These are phyloP conservation scores for Penstemon newberryi DNA, from an alignment of 257 asterid species.

Conservation along the genomic window DNA sequence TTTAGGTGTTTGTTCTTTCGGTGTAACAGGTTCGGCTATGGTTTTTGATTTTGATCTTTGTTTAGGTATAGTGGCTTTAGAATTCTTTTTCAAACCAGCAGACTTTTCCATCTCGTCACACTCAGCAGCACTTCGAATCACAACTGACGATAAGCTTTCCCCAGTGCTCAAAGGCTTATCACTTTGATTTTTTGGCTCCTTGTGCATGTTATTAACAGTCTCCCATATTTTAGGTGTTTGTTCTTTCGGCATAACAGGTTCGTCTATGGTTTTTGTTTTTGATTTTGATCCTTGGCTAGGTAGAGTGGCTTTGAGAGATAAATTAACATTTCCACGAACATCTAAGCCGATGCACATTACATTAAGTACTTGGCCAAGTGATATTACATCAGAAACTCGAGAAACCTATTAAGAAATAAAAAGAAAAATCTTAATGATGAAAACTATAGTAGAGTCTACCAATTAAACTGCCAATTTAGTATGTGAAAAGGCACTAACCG, in stretches of 20 bases:
- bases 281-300: conserved; percentile 43
- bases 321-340: conserved; percentile 78
- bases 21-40: conserved; percentile 21
- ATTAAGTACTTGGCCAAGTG: conserved; percentile 73
- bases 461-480: conserved; percentile 1
- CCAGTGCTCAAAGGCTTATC: conserved; percentile 30
- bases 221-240: conserved; percentile 42
- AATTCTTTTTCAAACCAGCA: conserved; percentile 30
- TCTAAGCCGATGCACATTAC: conserved; percentile 92
- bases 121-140: conserved; percentile 86
- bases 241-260: conserved; percentile 30
- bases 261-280: conserved; percentile 30
- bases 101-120: conserved; percentile 69
- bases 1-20: conserved; percentile 37
- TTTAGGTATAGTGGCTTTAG: conserved; percentile 24
- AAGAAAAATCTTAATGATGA: conserved; percentile 17
- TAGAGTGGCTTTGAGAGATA: conserved; percentile 82
- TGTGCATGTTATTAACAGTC: conserved; percentile 32
- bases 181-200: conserved; percentile 45
- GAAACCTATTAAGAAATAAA: conserved; percentile 57
- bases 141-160: conserved; percentile 43
- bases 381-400: conserved; percentile 73
- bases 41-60: too few species aligned
- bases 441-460: conserved; percentile 17
- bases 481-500: conserved; percentile 42